These are phyloP conservation scores for Limnanthes douglasii DNA, from an alignment of 345 rosid genomes.

Conservation along the genomic window DNA sequence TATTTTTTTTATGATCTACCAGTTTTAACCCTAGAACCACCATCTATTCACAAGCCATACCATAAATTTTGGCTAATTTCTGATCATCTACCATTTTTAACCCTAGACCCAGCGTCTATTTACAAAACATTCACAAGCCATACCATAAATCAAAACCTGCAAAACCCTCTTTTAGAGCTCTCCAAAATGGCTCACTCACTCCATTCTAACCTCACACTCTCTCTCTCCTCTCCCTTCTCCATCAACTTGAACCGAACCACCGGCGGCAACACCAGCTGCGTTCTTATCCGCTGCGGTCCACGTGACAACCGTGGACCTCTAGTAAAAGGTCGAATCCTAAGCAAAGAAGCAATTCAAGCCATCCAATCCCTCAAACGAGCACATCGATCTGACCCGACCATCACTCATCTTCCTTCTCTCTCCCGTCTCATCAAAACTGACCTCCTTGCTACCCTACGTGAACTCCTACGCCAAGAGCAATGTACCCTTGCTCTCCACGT, in stretches of 20 bases:
- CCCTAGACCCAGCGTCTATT: no score
- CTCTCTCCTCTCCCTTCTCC: conserved; percentile 5
- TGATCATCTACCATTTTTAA: no score
- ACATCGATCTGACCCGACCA: conserved; percentile 13
- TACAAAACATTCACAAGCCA: no score
- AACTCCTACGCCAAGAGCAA: conserved; percentile 75
- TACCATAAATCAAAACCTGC: no score
- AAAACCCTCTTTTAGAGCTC: no score
- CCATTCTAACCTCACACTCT: conserved; percentile 10
- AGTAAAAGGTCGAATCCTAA: conserved; percentile 64
- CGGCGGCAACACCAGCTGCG: conserved; percentile 1
- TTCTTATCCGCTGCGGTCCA: conserved; percentile 42
- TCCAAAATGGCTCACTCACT: conserved; percentile 7
- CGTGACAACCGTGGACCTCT: conserved; percentile 79
- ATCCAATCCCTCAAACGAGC: conserved; percentile 75
- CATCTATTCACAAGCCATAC: no score
- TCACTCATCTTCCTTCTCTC: conserved; percentile 33
- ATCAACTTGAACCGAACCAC: conserved; percentile 3
- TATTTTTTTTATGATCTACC: no score
- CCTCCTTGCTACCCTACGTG: conserved; percentile 46
- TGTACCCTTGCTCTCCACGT: conserved; percentile 62
- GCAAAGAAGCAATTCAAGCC: conserved; percentile 89
- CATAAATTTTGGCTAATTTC: no score
- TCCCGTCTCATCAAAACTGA: conserved; percentile 67
- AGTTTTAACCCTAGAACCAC: no score